Evolutionary conservation across 2,329 filamentous ascomycete species (phyloP), one percentile per base, ranked within the genome.

Genomic region (Cryphonectria japonica): DNA sequence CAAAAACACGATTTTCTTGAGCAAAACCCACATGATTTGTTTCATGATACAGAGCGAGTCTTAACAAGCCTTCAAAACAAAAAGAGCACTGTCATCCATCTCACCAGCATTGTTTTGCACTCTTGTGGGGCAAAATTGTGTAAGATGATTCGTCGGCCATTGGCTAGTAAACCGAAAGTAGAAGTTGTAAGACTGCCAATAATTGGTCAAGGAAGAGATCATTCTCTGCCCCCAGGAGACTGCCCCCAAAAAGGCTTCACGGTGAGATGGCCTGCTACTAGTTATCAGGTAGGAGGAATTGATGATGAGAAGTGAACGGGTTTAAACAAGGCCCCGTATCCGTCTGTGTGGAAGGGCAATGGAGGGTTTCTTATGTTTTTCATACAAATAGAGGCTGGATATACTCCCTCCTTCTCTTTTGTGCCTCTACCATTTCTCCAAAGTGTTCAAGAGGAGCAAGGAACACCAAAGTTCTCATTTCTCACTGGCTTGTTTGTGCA

Each of bases 101-200:
- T 8, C n/a, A 29, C 22, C 19, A 26, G 22, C 52, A 29, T n/a
- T n/a, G 7, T 5, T 19, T 19, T 50, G 46, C 8, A 19, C 46
- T 1, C 34, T 62, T 62, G 67, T 69, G 67, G 67, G 61, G 67
- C 61, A 1, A 22, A 65, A 59, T 52, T 34, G 46, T 69, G 61
- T 69, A 69, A 69, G 43, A 46, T 46, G 67, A 65, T 59, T 64
- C 39, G 67, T 26, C 46, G 52, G 14, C n/a, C 6, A n/a, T n/a
- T 8, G 4, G 19, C n/a, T 39, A 26, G 6, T 8, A 8, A 13
- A 13, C 52, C 52, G 7, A 13, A 57, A 46, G 37, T 59, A 50
- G 34, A 26, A 57, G 16, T 50, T 59, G 32, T 32, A 29, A 19
- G 9, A 37, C 34, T 3, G 34, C 8, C 14, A 37, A 41, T 19